These are phyloP conservation scores for Tolypocladium amazonense DNA, from an alignment of 2,329 filamentous ascomycete species.

Conservation along the genomic window DNA sequence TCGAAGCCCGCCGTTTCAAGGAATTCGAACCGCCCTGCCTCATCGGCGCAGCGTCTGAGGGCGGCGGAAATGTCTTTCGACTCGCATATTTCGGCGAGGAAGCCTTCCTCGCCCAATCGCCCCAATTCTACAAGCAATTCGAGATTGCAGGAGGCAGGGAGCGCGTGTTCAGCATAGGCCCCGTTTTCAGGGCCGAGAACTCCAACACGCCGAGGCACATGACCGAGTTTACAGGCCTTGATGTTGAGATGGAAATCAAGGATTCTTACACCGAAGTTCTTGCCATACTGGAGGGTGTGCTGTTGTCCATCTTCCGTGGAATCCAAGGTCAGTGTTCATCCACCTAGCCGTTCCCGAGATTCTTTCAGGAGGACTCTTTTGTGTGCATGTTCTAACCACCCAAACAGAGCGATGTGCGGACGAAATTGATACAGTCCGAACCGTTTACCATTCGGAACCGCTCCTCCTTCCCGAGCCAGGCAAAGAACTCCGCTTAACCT, in stretches of 20 bases:
- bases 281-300: conserved; percentile 59
- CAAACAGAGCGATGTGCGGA: conserved; percentile 46
- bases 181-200: conserved; percentile 79
- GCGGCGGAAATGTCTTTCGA: conserved; percentile 84
- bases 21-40: conserved; percentile 85
- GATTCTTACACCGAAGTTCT: conserved; percentile 68
- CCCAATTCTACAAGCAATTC: conserved; percentile 82
- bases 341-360: no score
- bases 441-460: conserved; percentile 65
- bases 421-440: conserved; percentile 62
- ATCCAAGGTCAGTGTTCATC: conserved; percentile 21
- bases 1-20: conserved; percentile 63
- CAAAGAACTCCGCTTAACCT: conserved; percentile 66
- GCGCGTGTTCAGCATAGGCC: conserved; percentile 68
- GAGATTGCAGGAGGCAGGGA: conserved; percentile 71
- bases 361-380: no score
- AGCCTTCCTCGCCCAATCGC: conserved; percentile 70
- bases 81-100: conserved; percentile 81
- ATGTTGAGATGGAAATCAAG: conserved; percentile 84
- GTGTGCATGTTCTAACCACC: no score
- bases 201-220: conserved; percentile 76
- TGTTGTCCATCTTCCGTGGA: conserved; percentile 72
- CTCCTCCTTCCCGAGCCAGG: conserved; percentile 66
- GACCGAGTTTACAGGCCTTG: conserved; percentile 82
- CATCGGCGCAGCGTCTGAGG: conserved; percentile 83